Percentiles rank a stretch among this genome's conserved stretches.
Evolutionary conservation across 1,284 basidiomycete genomes (phyloP).

Genomic region (Ustilago nuda): DNA sequence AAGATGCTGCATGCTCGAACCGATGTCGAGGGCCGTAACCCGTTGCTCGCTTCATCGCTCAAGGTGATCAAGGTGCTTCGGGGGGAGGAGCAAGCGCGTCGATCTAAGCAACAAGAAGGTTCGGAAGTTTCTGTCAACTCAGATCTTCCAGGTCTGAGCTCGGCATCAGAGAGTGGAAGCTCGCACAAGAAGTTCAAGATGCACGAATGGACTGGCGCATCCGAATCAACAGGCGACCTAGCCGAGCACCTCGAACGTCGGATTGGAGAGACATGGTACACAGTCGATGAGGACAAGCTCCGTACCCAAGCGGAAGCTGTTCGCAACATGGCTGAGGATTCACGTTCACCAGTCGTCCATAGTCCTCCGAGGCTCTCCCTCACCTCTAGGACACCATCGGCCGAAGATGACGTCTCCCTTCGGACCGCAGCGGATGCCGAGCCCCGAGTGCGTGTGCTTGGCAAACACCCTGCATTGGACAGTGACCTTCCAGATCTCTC

Average conservation of each 20-base stretch:
- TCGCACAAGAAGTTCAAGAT: constrained; percentile 20
- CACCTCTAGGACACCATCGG: constrained; percentile 21
- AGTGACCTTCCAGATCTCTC: constrained; percentile 9
- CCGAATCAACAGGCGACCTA: constrained; percentile 44
- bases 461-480: constrained; percentile 2
- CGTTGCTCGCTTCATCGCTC: constrained; percentile 43
- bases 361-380: constrained; percentile 1
- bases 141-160: constrained; percentile 12
- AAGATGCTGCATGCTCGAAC: constrained; percentile 51
- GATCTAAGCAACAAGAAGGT: constrained; percentile 5
- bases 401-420: constrained; percentile 28
- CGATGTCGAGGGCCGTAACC: constrained; percentile 46
- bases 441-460: neutral
- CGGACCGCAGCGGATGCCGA: constrained; percentile 18
- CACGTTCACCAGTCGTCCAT: constrained; percentile 4
- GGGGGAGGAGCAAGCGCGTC: constrained; percentile 40
- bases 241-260: constrained; percentile 46
- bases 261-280: constrained; percentile 39
- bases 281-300: constrained; percentile 23
- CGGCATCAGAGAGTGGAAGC: constrained; percentile 13
- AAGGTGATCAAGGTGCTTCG: constrained; percentile 52
- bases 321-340: constrained; percentile 17
- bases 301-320: constrained; percentile 20
- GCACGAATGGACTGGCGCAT: constrained; percentile 42
- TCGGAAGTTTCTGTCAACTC: constrained; percentile 12